A percentile compares a stretch with the other conserved stretches of the same genome.
phyloP scores from a whole-genome alignment of 1,284 basidiomycete genomes.

The Papiliotrema terrestris region DNA sequence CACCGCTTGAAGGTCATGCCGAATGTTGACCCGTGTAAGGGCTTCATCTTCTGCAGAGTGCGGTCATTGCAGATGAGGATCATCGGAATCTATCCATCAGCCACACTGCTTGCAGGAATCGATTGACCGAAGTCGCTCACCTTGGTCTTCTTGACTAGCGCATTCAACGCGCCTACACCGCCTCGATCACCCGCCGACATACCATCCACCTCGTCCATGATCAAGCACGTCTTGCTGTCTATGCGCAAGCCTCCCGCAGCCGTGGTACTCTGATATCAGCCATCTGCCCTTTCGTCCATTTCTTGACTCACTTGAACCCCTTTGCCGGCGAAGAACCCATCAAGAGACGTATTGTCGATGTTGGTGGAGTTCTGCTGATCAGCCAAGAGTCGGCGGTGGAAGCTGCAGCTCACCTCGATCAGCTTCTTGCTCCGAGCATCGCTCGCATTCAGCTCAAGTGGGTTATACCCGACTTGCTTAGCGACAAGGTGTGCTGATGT shows the following conservation, averaged over 20 bases:
- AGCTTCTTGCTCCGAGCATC: constrained; percentile 95
- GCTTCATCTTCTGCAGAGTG: constrained; percentile 83
- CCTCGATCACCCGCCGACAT: constrained; percentile 98
- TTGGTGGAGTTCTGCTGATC: constrained; percentile 69
- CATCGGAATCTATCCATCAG: constrained; percentile 70
- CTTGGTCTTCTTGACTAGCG: constrained; percentile 89
- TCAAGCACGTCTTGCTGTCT: constrained; percentile 78
- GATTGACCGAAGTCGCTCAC: constrained; percentile 48
- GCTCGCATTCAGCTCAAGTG: constrained; percentile 94
- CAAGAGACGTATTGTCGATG: constrained; percentile 79
- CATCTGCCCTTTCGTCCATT: background rate
- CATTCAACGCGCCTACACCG: constrained; percentile 88
- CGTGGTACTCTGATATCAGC: constrained; percentile 56
- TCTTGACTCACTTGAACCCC: constrained; percentile 51
- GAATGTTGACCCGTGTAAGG: constrained; percentile 70
- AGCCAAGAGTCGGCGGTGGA: too few species aligned
- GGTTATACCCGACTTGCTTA: constrained; percentile 79
- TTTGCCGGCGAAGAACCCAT: constrained; percentile 74
- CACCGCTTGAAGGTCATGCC: constrained; percentile 74
- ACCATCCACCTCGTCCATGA: constrained; percentile 99
- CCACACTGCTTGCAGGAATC: background rate
- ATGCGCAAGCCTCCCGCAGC: constrained; percentile 64
- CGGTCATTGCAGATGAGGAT: constrained; percentile 97
- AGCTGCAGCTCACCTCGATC: constrained; percentile 64
- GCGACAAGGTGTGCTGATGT: constrained; percentile 92